Evolutionary conservation across 495 filamentous ascomycete genomes (phyloP).

Genomic region (Aspergillus biplanus): DNA sequence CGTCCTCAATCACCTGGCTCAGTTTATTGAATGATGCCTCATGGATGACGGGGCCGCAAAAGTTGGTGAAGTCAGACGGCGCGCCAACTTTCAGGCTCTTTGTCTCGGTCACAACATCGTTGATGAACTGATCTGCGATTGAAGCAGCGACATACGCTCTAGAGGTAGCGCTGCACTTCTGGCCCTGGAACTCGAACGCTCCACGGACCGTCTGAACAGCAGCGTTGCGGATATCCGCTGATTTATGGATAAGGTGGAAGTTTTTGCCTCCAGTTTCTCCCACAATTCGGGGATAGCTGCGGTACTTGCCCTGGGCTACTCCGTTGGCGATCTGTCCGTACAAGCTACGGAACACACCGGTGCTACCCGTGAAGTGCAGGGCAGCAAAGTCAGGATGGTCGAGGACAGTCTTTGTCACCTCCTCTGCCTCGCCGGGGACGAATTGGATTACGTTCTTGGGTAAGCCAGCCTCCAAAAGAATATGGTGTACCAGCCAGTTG

Average conservation of each 20-base stretch:
- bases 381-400: conserved; percentile 72
- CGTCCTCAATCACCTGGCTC: conserved; percentile 59
- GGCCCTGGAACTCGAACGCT: conserved; percentile 85
- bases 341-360: conserved; percentile 77
- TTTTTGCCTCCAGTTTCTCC: conserved; percentile 91
- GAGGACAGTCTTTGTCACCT: conserved; percentile 73
- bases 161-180: conserved; percentile 86
- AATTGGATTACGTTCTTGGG: conserved; percentile 83
- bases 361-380: conserved; percentile 83
- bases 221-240: conserved; percentile 75
- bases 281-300: conserved; percentile 78
- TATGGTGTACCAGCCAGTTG: conserved; percentile 80
- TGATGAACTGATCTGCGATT: conserved; percentile 67
- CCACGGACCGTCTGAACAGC: conserved; percentile 78
- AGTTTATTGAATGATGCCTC: conserved; percentile 58
- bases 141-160: conserved; percentile 74
- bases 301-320: conserved; percentile 72
- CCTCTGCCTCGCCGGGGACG: conserved; percentile 76
- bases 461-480: conserved; percentile 80
- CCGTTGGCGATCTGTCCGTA: conserved; percentile 76
- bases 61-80: conserved; percentile 67
- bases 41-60: conserved; percentile 62
- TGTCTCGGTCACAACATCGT: conserved; percentile 64
- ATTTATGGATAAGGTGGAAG: conserved; percentile 79
- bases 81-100: conserved; percentile 68